Evolutionary conservation across 179 eudicot genomes (phyloP), one percentile per base, ranked within the genome.

Genomic region (Vitellaria paradoxa): DNA sequence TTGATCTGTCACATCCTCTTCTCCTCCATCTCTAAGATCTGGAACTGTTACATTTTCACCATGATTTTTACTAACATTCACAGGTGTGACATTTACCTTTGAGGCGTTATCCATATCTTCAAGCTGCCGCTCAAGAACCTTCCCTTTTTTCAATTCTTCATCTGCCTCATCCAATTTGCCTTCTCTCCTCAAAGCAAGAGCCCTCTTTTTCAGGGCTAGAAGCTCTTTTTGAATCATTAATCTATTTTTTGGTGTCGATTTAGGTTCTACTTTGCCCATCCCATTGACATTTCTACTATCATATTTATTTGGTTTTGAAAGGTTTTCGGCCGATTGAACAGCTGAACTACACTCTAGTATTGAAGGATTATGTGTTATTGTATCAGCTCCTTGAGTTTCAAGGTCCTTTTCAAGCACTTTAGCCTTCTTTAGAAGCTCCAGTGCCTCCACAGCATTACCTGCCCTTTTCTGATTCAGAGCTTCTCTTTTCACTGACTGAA

Each of bases 121-220:
- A 52, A 96, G 98, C 80, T 94, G 96, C 81, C 87, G 89, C 84
- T 93, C 99, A 20, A 96, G 91, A 81, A 84, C 84, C 83, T 92
- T 93, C 67, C 96, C 97, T 77, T 88, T 96, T 74, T 82, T 85
- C 82, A 96, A 77, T 80, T 93, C 98, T 86, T 88, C 95, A 12
- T 90, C 97, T 23, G 99, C 97, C 83, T 96, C 97, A 67, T 88
- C 92, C 47, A 89, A 30, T 81, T 84, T 89, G 57, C 99, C 99
- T 86, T 93, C 94, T 85, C 96, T 89, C 86, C 91, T 84, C 70
- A 96, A 85, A 71, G 96, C 88, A 78, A 93, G 89, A 68, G 94
- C 99, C 80, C 83, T 91, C 90, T 91, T 93, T 79, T 96, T 96
- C 80, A 96, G 73, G 5, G 84, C 90, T 66, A 96, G 74, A 79